phyloP scores from a whole-genome alignment of 2,329 filamentous ascomycete species.

The Leptographium radiaticola region DNA sequence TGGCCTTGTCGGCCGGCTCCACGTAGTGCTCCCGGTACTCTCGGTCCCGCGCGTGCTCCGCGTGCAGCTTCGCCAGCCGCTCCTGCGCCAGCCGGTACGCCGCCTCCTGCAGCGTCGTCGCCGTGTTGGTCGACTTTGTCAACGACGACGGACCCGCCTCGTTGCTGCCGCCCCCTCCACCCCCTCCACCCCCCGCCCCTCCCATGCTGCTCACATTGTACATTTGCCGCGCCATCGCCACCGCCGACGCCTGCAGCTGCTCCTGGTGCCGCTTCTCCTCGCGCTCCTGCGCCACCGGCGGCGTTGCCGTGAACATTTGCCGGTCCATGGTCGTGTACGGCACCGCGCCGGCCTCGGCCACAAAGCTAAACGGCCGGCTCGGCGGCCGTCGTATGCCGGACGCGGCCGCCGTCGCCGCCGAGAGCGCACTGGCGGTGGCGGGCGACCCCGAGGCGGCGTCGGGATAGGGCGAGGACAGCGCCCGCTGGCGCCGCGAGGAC shows the following conservation, averaged over 20 bases:
- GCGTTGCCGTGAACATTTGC: slow-evolving; percentile 66
- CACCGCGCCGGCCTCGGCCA: slow-evolving; percentile 51
- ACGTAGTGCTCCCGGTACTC: slow-evolving; percentile 67
- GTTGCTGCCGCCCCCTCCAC: slow-evolving; percentile 18
- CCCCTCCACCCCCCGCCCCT: not conserved
- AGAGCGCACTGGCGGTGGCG: slow-evolving; percentile 39
- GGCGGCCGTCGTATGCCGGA: slow-evolving; percentile 18
- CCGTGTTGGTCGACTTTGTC: too few relatives aligned
- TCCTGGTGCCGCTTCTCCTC: slow-evolving; percentile 64
- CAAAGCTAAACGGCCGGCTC: slow-evolving; percentile 17
- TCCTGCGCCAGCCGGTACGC: slow-evolving; percentile 79
- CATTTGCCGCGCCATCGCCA: slow-evolving; percentile 85
- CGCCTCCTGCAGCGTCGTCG: slow-evolving; percentile 59
- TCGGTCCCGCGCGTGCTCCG: slow-evolving; percentile 49
- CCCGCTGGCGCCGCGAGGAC: slow-evolving; percentile 5
- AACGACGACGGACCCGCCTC: slow-evolving; percentile 27
- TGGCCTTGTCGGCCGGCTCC: not conserved
- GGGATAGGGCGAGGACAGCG: slow-evolving; percentile 4
- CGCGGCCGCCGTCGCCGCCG: slow-evolving; percentile 53
- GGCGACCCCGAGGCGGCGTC: slow-evolving; percentile 32
- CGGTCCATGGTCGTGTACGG: slow-evolving; percentile 55
- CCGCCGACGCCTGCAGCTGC: slow-evolving; percentile 64
- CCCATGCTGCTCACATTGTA: slow-evolving; percentile 38
- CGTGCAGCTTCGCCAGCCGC: slow-evolving; percentile 65
- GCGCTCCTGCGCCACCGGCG: slow-evolving; percentile 56